These are phyloP conservation scores for Populus hybrid DNA, from an alignment of 441 rosid species.

Conservation along the genomic window DNA sequence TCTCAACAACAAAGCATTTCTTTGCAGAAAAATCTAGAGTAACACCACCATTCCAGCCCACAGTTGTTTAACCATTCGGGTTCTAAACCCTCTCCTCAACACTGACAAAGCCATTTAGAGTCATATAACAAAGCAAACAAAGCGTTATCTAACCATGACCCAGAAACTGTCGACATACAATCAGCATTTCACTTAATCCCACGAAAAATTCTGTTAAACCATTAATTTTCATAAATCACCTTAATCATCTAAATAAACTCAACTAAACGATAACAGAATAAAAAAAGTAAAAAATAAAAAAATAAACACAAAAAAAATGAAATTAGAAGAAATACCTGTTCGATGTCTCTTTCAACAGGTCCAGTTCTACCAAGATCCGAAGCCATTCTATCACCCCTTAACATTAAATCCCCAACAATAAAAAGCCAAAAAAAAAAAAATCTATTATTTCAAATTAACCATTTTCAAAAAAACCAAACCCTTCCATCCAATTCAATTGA, in stretches of 20 bases:
- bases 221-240: background rate
- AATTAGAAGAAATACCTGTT: constrained; percentile 56
- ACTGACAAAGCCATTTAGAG: background rate
- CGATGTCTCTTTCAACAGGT: constrained; percentile 81
- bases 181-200: constrained; percentile 1
- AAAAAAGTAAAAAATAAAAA: constrained; percentile 4
- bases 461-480: constrained; percentile 29
- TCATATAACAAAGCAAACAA: background rate
- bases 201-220: background rate
- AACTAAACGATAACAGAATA: background rate
- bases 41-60: background rate
- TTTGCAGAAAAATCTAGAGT: background rate
- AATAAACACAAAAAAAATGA: constrained; percentile 3
- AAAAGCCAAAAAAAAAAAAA: constrained; percentile 5
- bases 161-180: background rate
- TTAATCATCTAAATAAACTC: background rate
- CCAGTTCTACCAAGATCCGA: constrained; percentile 80
- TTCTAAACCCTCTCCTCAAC: background rate
- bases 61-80: background rate
- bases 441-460: constrained; percentile 23
- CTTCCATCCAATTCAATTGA: constrained; percentile 29
- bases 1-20: background rate
- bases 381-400: constrained; percentile 72
- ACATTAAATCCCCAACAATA: constrained; percentile 29
- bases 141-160: background rate